Evolutionary conservation across 2,329 filamentous ascomycete genomes (phyloP), one percentile per base, ranked within the genome.

Genomic region (Cephalotrichum gorgonifer): DNA sequence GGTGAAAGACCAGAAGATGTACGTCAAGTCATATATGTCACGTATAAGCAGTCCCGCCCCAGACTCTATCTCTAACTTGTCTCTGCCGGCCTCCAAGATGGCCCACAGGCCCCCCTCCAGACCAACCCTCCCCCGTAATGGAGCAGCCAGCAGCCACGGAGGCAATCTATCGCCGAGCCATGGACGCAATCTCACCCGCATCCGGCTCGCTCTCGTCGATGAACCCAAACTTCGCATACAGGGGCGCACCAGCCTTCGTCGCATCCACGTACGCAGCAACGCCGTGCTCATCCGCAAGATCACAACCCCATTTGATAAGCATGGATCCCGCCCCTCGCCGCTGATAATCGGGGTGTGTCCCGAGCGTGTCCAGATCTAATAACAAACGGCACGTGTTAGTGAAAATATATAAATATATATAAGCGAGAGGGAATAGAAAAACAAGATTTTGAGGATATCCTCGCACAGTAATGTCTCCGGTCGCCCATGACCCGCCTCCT

Each of bases 291-390:
- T 60, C 58, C 0, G 56, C 58, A 6, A 57, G 48, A 9, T 58
- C 52, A 11, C 58, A 59, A 1, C 58, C 57, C 52, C 56, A 60
- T 44, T 49, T 42, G 7, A 60, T 50, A 2, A 60, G 53, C 55
- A 59, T 54, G 2, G 55, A 58, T 1, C 57, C 57, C 4, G 52
- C 53, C 12, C 58, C 58, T n/a, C 52, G 53, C 2, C 58, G 51
- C 33, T 58, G 58, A 12, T 60, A 60, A 1, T 59, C 56, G 0
- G 57, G 58, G 26, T 59, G 58, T 0, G 58, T 60, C 2, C 46
- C 58, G 2, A 60, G 27, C 1, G 57, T 60, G 33, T 60, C 58
- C 1, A 60, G 53, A 46, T 59, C 57, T 39, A 39, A 3, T 20
- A n/a, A n/a, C n/a, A n/a, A n/a, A n/a, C n/a, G n/a, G n/a, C n/a